Base-by-base conservation (phyloP, 139 green algal species). In the Nannochloris sp. region DNA sequence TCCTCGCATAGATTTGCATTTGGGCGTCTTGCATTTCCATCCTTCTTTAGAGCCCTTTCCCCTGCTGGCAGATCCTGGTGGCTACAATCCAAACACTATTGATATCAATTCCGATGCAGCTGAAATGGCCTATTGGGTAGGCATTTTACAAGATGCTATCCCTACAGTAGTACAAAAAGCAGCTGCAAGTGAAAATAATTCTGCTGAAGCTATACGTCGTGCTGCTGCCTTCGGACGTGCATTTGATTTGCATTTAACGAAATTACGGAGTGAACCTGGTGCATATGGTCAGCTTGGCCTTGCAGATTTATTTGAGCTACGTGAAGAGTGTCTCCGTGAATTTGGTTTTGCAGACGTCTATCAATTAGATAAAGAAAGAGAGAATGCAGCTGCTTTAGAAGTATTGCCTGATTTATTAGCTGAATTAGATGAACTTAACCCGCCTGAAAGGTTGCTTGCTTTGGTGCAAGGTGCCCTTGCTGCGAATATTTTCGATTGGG, bases 401-500 rank as follows among this genome's bases (percentile, higher is more conserved):
- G 90, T 95, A 33, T 78, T 98, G 47, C 86, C 87, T 4, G 92
- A 98, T 76, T 77, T 98, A 39, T 81, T 99, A 31, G 56, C 65
- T 0, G 93, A 98, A 72, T 67, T 99, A 46, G 93, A 99, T 64
- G 51, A 19, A 9, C 74, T 95, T 71, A 27, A 63, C 19, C 73
- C 77, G 1, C 27, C 33, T 9, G 32, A 70, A 25, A 68, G 92
- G 6, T 87, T 97, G 54, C 78, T 92, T 45, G 54, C 85, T 9
- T 67, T 97, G 31, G 60, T 97, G n/a, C 73, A 89, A 73, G 89
- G 89, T 34, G 82, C 89, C 27, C 75, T 97, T 38, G 91, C 95
- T 0, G 93, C 81, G 51, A 98, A 99, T 83, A 97, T 99, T 39
- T 99, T 99, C 70, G 95, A 99, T 83, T 99, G 95, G 94, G 92